Base-by-base conservation (phyloP, 148 eudicot species). In the Polygonum maritimum region DNA sequence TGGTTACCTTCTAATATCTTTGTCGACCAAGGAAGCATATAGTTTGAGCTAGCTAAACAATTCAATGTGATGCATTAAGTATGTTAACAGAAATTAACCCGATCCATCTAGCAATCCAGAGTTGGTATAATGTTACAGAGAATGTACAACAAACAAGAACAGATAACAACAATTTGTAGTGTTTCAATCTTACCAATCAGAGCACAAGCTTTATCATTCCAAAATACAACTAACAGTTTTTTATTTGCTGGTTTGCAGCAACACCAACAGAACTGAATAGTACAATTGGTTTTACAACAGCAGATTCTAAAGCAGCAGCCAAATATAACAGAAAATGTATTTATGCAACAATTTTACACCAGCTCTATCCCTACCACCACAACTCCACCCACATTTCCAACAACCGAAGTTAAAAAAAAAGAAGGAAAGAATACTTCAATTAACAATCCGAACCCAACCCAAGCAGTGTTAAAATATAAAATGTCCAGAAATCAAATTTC, bases 341-440 rank as follows among this genome's bases (percentile, higher is more conserved):
- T 70, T 70, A 70, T 70, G 74, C 48, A 70, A 40, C 74, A 70
- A 36, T 70, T 70, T 70, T 70, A 70, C 74, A 70, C 48, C 74
- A 70, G 39, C 74, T 44, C 45, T 70, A 39, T 44, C 45, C 2
- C 74, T 39, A 38, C 48, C 70, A 9, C 39, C 70, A 9, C 39
- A 63, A 44, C 70, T 14, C 22, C 38, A 62, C 14, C 33, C 33
- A 21, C 69, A 12, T 10, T 21, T 21, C 69, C 73, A 39, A 33
- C 36, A 31, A 13, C 15, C 71, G 39, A 65, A 12, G 31, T 39
- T 39, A 4, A 39, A 39, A 2, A 39, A 65, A 67, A 31, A 18
- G 0, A 65, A 33, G 3, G 12, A 67, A 67, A 31, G 15, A 67
- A 67, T 60, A 22, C 36, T 60, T 22, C 15, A 60, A 22, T 10